phyloP scores from a whole-genome alignment of 2,329 filamentous ascomycete species.

The Aspergillus sp. region DNA sequence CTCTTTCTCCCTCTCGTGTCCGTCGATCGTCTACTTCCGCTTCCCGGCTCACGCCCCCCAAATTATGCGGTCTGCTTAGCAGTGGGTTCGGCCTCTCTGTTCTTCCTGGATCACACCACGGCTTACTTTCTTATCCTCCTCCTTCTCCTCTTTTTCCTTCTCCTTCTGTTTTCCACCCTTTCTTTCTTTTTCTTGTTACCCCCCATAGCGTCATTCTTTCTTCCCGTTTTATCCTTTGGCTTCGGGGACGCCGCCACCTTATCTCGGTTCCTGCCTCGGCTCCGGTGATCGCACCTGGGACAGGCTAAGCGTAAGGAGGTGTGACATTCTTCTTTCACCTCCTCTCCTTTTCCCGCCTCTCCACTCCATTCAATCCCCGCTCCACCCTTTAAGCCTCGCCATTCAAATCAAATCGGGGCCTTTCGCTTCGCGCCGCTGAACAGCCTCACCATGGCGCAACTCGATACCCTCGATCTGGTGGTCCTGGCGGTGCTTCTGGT shows the following conservation, averaged over 20 bases:
- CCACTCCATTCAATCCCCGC: constrained; percentile 6
- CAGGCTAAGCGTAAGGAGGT: constrained; percentile 12
- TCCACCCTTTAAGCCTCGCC: constrained; percentile 3
- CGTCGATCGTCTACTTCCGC: constrained; percentile 8
- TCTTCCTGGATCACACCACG: constrained; percentile 22
- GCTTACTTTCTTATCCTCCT: constrained; percentile 16
- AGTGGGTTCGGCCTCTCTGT: constrained; percentile 15
- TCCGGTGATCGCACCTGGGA: constrained; percentile 9
- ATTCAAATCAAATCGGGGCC: neutral
- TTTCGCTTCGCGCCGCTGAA: constrained; percentile 7
- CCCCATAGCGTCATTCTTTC: constrained; percentile 1
- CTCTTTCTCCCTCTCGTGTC: neutral
- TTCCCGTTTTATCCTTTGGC: constrained; percentile 10
- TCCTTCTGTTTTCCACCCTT: constrained; percentile 12
- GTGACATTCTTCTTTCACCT: constrained; percentile 7
- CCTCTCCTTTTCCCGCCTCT: constrained; percentile 8
- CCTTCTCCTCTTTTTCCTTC: constrained; percentile 13
- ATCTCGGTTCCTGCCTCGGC: constrained; percentile 1
- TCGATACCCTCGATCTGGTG: constrained; percentile 92
- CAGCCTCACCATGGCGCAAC: constrained; percentile 72
- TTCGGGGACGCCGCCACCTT: neutral
- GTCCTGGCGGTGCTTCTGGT: constrained; percentile 84
- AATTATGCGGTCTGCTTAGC: constrained; percentile 22
- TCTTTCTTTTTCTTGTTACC: neutral
- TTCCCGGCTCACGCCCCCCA: constrained; percentile 12